These are phyloP conservation scores for Sporothrix luriei DNA, from an alignment of 2,329 filamentous ascomycete genomes.

Conservation along the genomic window DNA sequence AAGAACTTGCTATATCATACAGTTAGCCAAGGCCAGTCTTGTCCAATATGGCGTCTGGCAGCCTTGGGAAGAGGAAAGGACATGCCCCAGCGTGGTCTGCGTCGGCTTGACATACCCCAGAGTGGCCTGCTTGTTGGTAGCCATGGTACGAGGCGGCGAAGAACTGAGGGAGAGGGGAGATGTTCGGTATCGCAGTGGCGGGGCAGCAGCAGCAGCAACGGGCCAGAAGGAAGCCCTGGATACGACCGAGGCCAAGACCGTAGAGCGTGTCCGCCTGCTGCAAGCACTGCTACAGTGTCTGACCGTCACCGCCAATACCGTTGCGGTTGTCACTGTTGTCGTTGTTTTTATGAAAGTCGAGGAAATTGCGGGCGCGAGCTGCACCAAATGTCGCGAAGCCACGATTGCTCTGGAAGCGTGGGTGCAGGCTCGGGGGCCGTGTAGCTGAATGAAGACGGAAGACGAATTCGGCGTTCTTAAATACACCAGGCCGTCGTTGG, in stretches of 20 bases:
- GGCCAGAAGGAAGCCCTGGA: neutral
- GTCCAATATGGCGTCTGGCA: neutral
- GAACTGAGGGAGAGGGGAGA: neutral
- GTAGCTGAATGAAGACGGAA: neutral
- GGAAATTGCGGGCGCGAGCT: constrained; percentile 27
- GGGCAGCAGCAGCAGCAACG: constrained; percentile 2
- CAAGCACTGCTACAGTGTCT: neutral
- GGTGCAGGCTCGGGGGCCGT: neutral
- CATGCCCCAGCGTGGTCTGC: constrained; percentile 75
- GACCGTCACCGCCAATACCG: neutral
- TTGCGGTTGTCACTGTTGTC: neutral
- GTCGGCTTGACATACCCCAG: constrained; percentile 81
- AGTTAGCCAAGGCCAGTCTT: constrained; percentile 31
- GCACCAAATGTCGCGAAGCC: constrained; percentile 31
- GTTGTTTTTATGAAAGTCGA: neutral
- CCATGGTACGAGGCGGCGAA: constrained; percentile 40
- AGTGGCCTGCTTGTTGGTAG: constrained; percentile 72
- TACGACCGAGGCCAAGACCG: neutral
- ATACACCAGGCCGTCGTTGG: neutral
- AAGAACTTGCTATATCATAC: constrained; percentile 75
- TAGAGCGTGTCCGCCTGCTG: neutral
- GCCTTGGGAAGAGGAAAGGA: constrained; percentile 33
- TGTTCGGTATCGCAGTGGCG: neutral
- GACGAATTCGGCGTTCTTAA: neutral
- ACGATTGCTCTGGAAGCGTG: constrained; percentile 23